Conservation (phyloP, 2,329 filamentous ascomycete genomes). For the Beauveria sp. region DNA sequence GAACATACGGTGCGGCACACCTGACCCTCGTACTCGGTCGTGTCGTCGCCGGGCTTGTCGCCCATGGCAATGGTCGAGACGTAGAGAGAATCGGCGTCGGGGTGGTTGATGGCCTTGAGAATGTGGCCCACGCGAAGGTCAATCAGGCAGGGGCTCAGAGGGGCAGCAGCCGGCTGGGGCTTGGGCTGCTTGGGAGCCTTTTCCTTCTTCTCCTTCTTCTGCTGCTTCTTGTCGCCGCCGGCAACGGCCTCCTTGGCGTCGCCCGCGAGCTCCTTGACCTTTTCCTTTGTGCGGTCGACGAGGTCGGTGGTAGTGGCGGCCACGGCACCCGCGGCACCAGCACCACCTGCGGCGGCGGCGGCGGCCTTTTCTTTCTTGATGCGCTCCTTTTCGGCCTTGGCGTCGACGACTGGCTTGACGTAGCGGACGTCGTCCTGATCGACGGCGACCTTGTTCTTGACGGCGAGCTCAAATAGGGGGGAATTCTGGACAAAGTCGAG, state of each 20-base stretch:
- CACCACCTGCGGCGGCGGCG: constrained; percentile 40
- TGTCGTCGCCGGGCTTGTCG: constrained; percentile 82
- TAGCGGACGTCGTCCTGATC: constrained; percentile 75
- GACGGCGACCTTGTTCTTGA: constrained; percentile 69
- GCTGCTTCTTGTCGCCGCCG: constrained; percentile 50
- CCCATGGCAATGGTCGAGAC: constrained; percentile 95
- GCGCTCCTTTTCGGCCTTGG: constrained; percentile 92
- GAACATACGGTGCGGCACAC: constrained; percentile 94
- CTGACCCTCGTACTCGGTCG: constrained; percentile 83
- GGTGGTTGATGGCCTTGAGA: constrained; percentile 89
- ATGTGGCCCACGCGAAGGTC: constrained; percentile 97
- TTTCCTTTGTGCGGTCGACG: constrained; percentile 54
- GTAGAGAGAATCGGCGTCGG: constrained; percentile 91
- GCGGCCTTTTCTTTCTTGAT: constrained; percentile 93
- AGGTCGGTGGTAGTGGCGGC: constrained; percentile 41
- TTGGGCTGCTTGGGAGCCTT: constrained; percentile 73
- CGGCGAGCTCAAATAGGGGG: constrained; percentile 60
- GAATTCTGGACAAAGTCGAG: constrained; percentile 95
- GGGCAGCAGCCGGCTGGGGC: constrained; percentile 61
- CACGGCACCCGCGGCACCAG: constrained; percentile 40
- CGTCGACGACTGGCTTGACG: constrained; percentile 80
- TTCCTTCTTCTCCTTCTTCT: constrained; percentile 83
- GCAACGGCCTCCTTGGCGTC: constrained; percentile 36
- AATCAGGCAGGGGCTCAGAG: constrained; percentile 77
- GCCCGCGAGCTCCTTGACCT: constrained; percentile 47